Evolutionary conservation across 1,284 basidiomycete genomes (phyloP).

Genomic region (Cystobasidium slooffiae): DNA sequence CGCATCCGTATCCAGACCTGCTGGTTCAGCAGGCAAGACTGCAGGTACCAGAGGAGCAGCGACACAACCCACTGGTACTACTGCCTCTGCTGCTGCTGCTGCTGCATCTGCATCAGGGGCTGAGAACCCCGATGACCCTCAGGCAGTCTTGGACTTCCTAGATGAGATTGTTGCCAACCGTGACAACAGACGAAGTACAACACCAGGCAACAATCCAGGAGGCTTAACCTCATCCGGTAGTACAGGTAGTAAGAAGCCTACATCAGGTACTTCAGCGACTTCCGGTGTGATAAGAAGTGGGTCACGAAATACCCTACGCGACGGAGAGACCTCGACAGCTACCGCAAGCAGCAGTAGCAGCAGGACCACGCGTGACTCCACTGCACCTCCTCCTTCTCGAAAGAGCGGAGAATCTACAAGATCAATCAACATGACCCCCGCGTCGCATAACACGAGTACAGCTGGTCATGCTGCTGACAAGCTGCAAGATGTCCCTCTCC

Average conservation of each 20-base stretch:
- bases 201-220: conserved; percentile 64
- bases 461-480: conserved; percentile 44
- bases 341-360: not conserved
- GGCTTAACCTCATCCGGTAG: conserved; percentile 46
- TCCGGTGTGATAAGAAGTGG: conserved; percentile 32
- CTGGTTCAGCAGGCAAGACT: not conserved
- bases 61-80: not conserved
- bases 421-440: conserved; percentile 17
- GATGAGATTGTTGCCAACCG: conserved; percentile 74
- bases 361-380: not conserved
- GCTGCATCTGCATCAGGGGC: conserved; percentile 22
- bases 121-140: conserved; percentile 62
- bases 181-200: conserved; percentile 17
- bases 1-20: conserved; percentile 18
- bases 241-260: conserved; percentile 43
- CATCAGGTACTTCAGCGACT: conserved; percentile 4
- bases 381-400: not conserved
- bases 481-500: conserved; percentile 28
- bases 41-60: not conserved
- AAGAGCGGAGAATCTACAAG: conserved; percentile 25
- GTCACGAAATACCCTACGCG: conserved; percentile 28
- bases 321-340: not conserved
- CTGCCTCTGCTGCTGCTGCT: conserved; percentile 41
- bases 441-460: conserved; percentile 7
- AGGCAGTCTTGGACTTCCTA: conserved; percentile 78